Percentiles rank a stretch among this genome's conserved stretches.
Conservation (phyloP, 331 rosid genomes). For the Rhamnella rubrinervis region DNA sequence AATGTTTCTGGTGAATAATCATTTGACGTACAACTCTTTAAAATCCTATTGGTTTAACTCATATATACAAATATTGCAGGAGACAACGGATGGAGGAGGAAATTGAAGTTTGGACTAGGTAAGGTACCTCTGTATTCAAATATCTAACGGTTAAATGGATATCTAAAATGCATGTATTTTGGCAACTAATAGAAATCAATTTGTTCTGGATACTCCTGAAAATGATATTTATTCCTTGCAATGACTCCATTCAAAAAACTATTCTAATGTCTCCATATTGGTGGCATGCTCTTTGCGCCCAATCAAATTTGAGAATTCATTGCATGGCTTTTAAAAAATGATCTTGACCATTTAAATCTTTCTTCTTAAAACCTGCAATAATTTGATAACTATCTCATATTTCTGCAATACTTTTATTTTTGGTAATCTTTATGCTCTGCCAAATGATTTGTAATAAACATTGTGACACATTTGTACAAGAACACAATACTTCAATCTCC, state of each 20-base stretch:
- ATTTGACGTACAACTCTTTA: not conserved
- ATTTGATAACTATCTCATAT: constrained; percentile 1
- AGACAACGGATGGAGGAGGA: no score
- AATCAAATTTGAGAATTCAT: not conserved
- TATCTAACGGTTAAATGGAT: not conserved
- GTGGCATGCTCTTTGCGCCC: no score
- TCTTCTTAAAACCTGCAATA: not conserved
- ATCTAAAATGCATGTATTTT: not conserved
- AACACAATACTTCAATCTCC: no score
- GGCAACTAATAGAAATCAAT: not conserved
- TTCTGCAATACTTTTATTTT: constrained; percentile 27
- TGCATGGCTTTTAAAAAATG: not conserved
- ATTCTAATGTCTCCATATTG: no score
- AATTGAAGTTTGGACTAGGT: constrained; percentile 18
- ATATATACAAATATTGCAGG: constrained; percentile 5
- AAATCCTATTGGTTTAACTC: not conserved
- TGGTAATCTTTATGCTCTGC: constrained; percentile 15
- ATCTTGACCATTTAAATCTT: not conserved
- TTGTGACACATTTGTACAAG: no score
- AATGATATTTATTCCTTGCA: not conserved
- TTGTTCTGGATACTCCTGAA: not conserved
- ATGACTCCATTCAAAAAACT: not conserved
- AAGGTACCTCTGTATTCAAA: not conserved
- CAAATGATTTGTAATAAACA: no score
- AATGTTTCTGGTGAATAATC: not conserved